A percentile compares a stretch with the other conserved stretches of the same genome.
These are phyloP conservation scores for Blastocystis sp. DNA, from an alignment of 352 stramenopile genomes.

Conservation along the genomic window DNA sequence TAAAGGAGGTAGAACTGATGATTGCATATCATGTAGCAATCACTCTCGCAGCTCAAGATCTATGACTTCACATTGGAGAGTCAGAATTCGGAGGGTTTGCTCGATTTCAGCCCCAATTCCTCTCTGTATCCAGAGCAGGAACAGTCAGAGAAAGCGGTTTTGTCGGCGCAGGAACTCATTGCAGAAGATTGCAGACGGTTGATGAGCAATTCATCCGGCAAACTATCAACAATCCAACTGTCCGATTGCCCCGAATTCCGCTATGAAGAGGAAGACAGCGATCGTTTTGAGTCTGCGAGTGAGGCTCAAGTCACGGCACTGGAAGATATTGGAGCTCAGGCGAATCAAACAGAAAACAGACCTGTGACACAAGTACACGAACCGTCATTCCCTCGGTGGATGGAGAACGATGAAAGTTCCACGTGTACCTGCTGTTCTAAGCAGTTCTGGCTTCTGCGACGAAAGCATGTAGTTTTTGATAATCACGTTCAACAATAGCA, in stretches of 20 bases:
- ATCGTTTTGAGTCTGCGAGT: background rate
- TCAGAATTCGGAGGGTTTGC: background rate
- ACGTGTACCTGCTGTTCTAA: background rate
- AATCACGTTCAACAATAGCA: background rate
- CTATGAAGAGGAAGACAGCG: background rate
- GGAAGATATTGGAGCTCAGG: background rate
- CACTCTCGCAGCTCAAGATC: background rate
- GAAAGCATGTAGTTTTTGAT: background rate
- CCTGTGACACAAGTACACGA: background rate
- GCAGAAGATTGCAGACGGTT: background rate
- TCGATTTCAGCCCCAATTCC: background rate
- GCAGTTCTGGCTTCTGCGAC: background rate
- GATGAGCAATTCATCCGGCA: background rate
- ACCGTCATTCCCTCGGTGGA: background rate
- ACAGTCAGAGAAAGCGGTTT: background rate
- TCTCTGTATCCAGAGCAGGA: background rate
- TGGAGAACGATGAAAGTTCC: conserved; percentile 37
- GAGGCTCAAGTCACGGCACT: background rate
- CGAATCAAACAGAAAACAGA: background rate
- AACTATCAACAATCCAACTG: background rate
- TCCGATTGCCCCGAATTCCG: background rate
- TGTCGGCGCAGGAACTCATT: background rate
- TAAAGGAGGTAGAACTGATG: background rate
- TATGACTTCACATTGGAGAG: background rate
- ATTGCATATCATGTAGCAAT: background rate